Evolutionary conservation across 306 rosid genomes (phyloP), one percentile per base, ranked within the genome.

Genomic region (Ormosia emarginata): DNA sequence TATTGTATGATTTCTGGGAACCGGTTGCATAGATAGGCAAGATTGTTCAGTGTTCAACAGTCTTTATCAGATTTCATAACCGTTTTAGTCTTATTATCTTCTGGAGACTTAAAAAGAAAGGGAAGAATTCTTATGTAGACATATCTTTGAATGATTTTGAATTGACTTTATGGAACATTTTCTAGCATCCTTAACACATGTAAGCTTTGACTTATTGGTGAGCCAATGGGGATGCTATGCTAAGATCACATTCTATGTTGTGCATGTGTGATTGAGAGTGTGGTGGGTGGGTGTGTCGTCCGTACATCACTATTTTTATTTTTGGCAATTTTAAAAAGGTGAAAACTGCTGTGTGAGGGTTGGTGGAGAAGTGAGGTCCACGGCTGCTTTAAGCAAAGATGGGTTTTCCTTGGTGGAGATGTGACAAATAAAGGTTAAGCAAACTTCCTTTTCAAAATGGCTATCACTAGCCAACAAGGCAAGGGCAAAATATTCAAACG

Each of bases 301-400:
- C 75, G 73, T 82, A 58, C 84, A 66, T 0, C 7, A 10, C 18
- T 52, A 39, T 46, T 71, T 56, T 18, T 13, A 34, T 30, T 24
- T 53, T 7, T 50, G 11, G 11, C n/a, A 55, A 36, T 18, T 9
- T 9, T 55, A 4, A 71, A 56, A 63, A 36, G 62, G 41, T n/a
- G n/a, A 14, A 24, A 24, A 15, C 29, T 84, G 81, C 15, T 75
- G 18, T 67, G 44, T 49, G 43, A 37, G 78, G 79, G 79, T 82
- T 84, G 92, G 90, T 77, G 82, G 77, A 69, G 88, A 74, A 80
- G 91, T 84, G 87, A 80, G 88, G 83, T 87, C 87, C 83, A 81
- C 68, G 67, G 32, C 40, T 58, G 75, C 71, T 70, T 59, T 64
- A 49, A 30, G 74, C 66, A 66, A 81, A 62, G 82, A 86, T 81